Conservation (phyloP, 768 basidiomycete species). For the Infundibulicybe gibba region DNA sequence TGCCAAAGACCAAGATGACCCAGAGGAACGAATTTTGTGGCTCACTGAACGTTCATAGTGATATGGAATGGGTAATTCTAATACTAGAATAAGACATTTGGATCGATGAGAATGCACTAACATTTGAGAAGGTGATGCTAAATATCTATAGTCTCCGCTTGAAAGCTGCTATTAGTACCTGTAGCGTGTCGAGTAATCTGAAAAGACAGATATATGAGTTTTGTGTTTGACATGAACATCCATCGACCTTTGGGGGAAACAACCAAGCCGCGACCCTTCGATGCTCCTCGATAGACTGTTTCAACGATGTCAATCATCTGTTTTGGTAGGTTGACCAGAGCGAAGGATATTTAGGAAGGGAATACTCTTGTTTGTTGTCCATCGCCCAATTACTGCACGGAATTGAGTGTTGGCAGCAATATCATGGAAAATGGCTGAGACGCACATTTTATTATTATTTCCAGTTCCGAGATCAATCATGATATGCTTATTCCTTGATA, state of each 20-base stretch:
- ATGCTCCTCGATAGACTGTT: conserved; percentile 96
- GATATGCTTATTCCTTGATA: conserved; percentile 89
- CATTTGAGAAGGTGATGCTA: too few species aligned
- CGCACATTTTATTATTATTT: conserved; percentile 99
- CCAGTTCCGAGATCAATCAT: conserved; percentile 99
- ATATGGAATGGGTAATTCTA: too few species aligned
- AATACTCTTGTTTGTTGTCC: conserved; percentile 96
- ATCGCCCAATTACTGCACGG: conserved; percentile 91
- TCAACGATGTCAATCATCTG: conserved; percentile 97
- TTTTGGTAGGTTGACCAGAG: background rate
- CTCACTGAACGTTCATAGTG: too few species aligned
- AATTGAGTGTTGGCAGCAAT: conserved; percentile 5
- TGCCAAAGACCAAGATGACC: too few species aligned
- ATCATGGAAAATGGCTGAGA: conserved; percentile 6
- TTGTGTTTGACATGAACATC: background rate
- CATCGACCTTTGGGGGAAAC: conserved; percentile 88
- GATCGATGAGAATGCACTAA: too few species aligned
- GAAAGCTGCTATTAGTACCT: conserved; percentile 27
- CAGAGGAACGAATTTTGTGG: too few species aligned
- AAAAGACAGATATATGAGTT: background rate
- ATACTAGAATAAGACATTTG: too few species aligned
- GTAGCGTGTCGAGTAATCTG: conserved; percentile 45
- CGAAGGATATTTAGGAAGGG: conserved; percentile 2
- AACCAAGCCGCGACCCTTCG: conserved; percentile 96
- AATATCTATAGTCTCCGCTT: too few species aligned